A percentile compares a stretch with the other conserved stretches of the same genome.
Evolutionary conservation across 225 moss, liverwort and hornwort genomes (phyloP).

Genomic region (Ulota crispa): DNA sequence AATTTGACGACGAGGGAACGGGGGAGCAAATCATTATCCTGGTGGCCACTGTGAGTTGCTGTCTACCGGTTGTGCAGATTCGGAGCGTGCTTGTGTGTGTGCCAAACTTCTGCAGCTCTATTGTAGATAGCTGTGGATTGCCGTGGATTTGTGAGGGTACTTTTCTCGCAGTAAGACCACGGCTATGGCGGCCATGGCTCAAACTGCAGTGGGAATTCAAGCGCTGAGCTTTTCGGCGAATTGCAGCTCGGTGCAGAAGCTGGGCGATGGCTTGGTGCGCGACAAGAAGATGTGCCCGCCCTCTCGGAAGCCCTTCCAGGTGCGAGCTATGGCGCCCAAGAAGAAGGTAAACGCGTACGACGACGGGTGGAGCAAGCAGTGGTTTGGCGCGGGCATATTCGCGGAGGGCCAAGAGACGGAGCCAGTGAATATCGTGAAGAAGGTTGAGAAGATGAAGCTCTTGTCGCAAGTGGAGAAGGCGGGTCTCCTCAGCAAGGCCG

Average conservation of each 20-base stretch:
- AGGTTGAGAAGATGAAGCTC: conserved; percentile 88
- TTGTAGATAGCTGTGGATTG: conserved; percentile 15
- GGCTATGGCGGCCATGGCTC: conserved; percentile 54
- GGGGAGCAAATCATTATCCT: conserved; percentile 45
- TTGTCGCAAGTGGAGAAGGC: conserved; percentile 88
- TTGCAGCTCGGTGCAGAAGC: conserved; percentile 49
- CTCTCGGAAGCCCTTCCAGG: conserved; percentile 25
- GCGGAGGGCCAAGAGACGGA: conserved; percentile 74
- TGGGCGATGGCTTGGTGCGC: conserved; percentile 45
- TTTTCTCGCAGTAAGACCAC: not conserved
- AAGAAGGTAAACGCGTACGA: conserved; percentile 96
- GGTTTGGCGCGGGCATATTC: conserved; percentile 94
- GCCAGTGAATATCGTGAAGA: conserved; percentile 74
- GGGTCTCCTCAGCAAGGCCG: conserved; percentile 86
- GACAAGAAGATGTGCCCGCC: conserved; percentile 36
- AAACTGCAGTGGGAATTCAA: conserved; percentile 29
- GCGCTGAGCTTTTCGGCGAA: conserved; percentile 50
- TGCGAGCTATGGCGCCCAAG: conserved; percentile 84
- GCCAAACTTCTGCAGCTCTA: not conserved
- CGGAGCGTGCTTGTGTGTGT: conserved; percentile 24
- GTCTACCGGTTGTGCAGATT: conserved; percentile 45
- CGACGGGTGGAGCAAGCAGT: conserved; percentile 87
- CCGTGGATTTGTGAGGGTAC: not conserved
- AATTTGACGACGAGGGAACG: conserved; percentile 23
- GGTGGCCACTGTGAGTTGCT: conserved; percentile 1